These are phyloP conservation scores for Rhodotorula graminis DNA, from an alignment of 768 basidiomycete species.

Conservation along the genomic window DNA sequence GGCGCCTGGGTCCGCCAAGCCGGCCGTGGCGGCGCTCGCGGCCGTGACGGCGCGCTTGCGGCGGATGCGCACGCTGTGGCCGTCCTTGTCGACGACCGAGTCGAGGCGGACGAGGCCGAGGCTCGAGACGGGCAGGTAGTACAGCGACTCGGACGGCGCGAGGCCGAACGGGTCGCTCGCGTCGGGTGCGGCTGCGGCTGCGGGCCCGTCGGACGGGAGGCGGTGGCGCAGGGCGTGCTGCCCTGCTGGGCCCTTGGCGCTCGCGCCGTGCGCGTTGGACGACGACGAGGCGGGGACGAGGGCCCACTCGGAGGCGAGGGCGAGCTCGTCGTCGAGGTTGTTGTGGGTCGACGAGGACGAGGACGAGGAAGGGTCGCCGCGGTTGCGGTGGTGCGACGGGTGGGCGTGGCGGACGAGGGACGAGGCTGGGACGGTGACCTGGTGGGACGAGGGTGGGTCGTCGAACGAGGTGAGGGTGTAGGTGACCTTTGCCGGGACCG, in stretches of 20 bases:
- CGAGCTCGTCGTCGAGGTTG: slow-evolving; percentile 26
- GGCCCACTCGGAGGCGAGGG: slow-evolving; percentile 26
- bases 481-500: slow-evolving; percentile 27
- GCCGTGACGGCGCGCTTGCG: slow-evolving; percentile 15
- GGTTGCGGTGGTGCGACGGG: background rate
- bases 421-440: slow-evolving; percentile 19
- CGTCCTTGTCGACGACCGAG: slow-evolving; percentile 13
- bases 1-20: background rate
- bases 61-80: slow-evolving; percentile 24
- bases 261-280: too few relatives aligned
- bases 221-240: slow-evolving; percentile 11
- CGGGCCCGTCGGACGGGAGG: slow-evolving; percentile 10
- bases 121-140: slow-evolving; percentile 30
- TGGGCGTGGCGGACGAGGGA: slow-evolving; percentile 20
- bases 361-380: background rate
- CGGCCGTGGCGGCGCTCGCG: background rate
- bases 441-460: background rate
- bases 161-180: slow-evolving; percentile 22
- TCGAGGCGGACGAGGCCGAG: slow-evolving; percentile 21
- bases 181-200: background rate
- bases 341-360: background rate
- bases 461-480: slow-evolving; percentile 30
- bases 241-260: background rate
- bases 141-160: slow-evolving; percentile 27
- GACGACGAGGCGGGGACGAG: slow-evolving; percentile 11